A percentile compares a stretch with the other conserved stretches of the same genome.
Evolutionary conservation across 106 monocot species (phyloP).

Genomic region (Ottelia alismoides): DNA sequence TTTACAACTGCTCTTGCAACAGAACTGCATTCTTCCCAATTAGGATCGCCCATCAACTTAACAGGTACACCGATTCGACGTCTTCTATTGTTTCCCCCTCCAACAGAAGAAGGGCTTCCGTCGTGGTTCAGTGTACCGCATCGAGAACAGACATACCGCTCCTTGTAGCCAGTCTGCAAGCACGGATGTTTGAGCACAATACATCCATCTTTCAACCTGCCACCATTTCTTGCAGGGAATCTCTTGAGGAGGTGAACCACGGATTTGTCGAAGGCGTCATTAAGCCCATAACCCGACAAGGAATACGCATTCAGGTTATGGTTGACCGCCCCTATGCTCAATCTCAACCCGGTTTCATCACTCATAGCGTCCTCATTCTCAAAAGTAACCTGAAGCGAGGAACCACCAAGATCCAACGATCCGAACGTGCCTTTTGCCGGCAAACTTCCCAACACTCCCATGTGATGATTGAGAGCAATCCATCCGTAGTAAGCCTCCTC

Average conservation of each 20-base stretch:
- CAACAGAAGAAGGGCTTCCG: slow-evolving; percentile 41
- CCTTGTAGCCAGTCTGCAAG: slow-evolving; percentile 72
- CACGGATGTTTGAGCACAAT: slow-evolving; percentile 72
- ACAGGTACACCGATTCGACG: slow-evolving; percentile 25
- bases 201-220: slow-evolving; percentile 20
- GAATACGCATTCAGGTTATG: slow-evolving; percentile 93
- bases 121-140: slow-evolving; percentile 32
- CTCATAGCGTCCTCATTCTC: slow-evolving; percentile 38
- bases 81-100: slow-evolving; percentile 14
- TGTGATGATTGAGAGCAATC: slow-evolving; percentile 83
- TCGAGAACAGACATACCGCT: slow-evolving; percentile 61
- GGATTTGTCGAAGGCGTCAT: slow-evolving; percentile 95
- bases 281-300: slow-evolving; percentile 74
- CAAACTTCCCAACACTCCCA: slow-evolving; percentile 41
- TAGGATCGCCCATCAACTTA: slow-evolving; percentile 47
- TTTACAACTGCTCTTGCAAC: slow-evolving; percentile 74
- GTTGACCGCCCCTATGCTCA: slow-evolving; percentile 46
- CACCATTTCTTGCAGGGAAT: background rate
- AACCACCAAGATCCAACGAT: slow-evolving; percentile 89
- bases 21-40: slow-evolving; percentile 70
- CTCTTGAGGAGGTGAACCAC: slow-evolving; percentile 50
- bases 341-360: slow-evolving; percentile 45
- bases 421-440: slow-evolving; percentile 50
- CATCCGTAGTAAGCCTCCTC: slow-evolving; percentile 97
- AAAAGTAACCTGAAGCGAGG: slow-evolving; percentile 96